phyloP scores from a whole-genome alignment of 345 rosid genomes.

The Eucalyptus grandis region DNA sequence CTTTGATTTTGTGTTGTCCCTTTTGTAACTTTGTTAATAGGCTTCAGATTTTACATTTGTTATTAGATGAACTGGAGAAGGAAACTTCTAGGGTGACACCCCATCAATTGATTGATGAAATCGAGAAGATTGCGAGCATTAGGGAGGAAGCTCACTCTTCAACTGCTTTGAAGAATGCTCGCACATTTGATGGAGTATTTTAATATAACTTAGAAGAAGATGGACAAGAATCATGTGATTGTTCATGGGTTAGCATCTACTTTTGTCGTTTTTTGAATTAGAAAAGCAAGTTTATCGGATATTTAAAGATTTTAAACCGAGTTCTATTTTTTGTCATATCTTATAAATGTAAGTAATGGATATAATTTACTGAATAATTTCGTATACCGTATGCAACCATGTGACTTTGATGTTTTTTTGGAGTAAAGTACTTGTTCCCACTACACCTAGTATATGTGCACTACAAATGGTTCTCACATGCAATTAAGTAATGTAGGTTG shows the following conservation, averaged over 20 bases:
- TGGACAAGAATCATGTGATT: not conserved
- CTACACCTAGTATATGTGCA: too few relatives aligned
- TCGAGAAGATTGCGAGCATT: too few relatives aligned
- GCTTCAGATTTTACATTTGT: not conserved
- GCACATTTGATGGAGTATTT: not conserved
- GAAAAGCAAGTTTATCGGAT: not conserved
- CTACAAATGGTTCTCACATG: too few relatives aligned
- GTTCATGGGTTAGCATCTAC: not conserved
- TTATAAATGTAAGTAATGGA: too few relatives aligned
- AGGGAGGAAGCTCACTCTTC: not conserved
- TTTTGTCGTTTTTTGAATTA: not conserved
- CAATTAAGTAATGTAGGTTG: not conserved
- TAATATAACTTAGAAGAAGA: not conserved
- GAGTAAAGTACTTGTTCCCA: too few relatives aligned
- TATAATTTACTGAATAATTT: too few relatives aligned
- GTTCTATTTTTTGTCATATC: too few relatives aligned
- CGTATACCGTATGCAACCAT: too few relatives aligned
- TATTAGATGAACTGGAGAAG: not conserved
- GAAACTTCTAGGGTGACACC: too few relatives aligned
- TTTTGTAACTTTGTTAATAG: not conserved
- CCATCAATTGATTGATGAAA: not conserved
- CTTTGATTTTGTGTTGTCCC: not conserved
- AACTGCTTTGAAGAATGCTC: not conserved
- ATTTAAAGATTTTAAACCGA: too few relatives aligned
- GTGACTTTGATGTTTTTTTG: too few relatives aligned